Base-by-base conservation (phyloP, 2,329 filamentous ascomycete genomes). In the Fusarium napiforme region DNA sequence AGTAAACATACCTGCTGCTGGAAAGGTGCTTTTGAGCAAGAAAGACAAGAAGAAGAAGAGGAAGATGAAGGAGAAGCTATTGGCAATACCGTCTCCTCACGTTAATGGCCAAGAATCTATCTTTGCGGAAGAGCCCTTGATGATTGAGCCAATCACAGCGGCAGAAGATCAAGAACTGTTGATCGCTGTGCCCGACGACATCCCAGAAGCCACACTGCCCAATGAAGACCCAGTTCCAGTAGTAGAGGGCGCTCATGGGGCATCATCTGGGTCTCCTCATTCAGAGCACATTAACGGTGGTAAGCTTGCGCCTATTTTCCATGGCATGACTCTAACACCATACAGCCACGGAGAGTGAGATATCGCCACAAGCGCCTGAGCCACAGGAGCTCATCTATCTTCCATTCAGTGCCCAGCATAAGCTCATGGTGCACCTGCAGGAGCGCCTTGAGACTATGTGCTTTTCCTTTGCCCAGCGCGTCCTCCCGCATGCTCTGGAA, bases 21-120 rank as follows among this genome's bases (percentile, higher is more conserved):
- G 26, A 26, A 26, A 26, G 26, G 26, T 26, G 26, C 6, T 26
- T 26, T 26, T 26, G 26, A 26, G n/a, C n/a, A n/a, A n/a, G n/a
- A n/a, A n/a, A n/a, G n/a, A n/a, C n/a, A n/a, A n/a, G 34, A 36
- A 36, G 34, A 36, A 36, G 34, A 56, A 23, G 5, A 19, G 18
- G 7, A 16, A 7, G n/a, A 11, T 2, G 23, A 45, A 4, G 16
- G 23, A 45, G 16, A 45, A 1, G 15, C 42, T 23, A 43, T 16
- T 43, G 9, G 16, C 42, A 23, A 18, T 23, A 7, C 28, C 11
- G 4, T 23, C 14, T 15, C 16, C 16, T 18, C 5, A 2, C 26
- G 1, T 4, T 2, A 19, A 36, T 15, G 1, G 32, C 8, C n/a
- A 52, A 36, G n/a, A 21, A 6, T 6, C 12, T 1, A 1, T 9